Evolutionary conservation across 2,329 filamentous ascomycete genomes (phyloP), one percentile per base, ranked within the genome.

Genomic region (Colletotrichum somersetense): DNA sequence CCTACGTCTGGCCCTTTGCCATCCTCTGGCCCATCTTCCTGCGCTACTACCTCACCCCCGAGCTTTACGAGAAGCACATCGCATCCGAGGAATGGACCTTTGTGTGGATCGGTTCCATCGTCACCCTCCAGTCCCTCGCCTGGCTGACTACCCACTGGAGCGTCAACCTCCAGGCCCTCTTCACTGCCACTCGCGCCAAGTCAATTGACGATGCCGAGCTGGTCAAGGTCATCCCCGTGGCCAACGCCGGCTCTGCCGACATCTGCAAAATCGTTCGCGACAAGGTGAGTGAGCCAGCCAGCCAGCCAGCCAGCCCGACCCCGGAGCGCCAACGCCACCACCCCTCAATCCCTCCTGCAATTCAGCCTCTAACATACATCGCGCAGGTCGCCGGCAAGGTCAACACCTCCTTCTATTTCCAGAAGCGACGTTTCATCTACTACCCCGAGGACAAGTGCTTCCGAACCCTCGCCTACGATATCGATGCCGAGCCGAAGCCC

Each of bases 141-240:
- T 99, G 96, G 96, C 88, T 99, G 74, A 96, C 93, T 85, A 99
- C 96, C 58, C 94, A 98, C 85, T 99, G 96, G 96, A 98, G 94
- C 79, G 94, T 99, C 80, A 91, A 95, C 79, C 85, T 98, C 74
- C 90, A 91, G 79, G 92, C 92, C 30, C 83, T 91, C 73, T 97
- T 98, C 82, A 98, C 93, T 16, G 90, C 95, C 1, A 91, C 87
- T 67, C 89, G 88, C 75, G 93, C 92, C 67, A 88, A 87, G 72
- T 89, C 88, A 61, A 85, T 98, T 46, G 86, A 92, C 65, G 89
- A 92, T 77, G 96, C 96, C 20, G 84, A 91, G 77, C 86, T 97
- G 77, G 97, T 99, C 87, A 98, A 98, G 85, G 91, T 99, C 75
- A 90, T 97, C 52, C 96, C 96, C 46, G 85, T 94, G 64, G 92